A percentile compares a stretch with the other conserved stretches of the same genome.
These are phyloP conservation scores for Penicillium cataractarum DNA, from an alignment of 495 filamentous ascomycete species.

Conservation along the genomic window DNA sequence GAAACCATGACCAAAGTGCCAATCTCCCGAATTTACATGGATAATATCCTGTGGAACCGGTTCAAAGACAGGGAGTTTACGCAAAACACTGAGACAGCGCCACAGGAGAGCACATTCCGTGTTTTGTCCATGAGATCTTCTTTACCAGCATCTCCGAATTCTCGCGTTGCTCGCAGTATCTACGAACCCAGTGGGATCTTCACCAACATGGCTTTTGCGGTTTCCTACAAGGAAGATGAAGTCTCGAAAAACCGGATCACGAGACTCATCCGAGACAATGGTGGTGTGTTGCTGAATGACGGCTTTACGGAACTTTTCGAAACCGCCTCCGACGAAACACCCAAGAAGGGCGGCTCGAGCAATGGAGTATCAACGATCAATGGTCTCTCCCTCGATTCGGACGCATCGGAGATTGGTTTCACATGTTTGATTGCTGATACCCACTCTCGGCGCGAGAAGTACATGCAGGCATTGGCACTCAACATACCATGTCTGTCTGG, in stretches of 20 bases:
- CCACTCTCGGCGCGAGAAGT: constrained; percentile 88
- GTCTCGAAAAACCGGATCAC: constrained; percentile 55
- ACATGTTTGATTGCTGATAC: constrained; percentile 82
- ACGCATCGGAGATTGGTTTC: constrained; percentile 67
- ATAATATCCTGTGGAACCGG: constrained; percentile 53
- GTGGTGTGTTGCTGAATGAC: constrained; percentile 69
- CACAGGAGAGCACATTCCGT: constrained; percentile 31
- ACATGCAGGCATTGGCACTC: constrained; percentile 92
- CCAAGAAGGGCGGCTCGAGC: constrained; percentile 26
- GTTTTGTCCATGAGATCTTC: constrained; percentile 48
- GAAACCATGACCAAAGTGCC: constrained; percentile 49
- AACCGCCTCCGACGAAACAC: constrained; percentile 38
- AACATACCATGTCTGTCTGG: constrained; percentile 81
- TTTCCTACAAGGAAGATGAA: constrained; percentile 66
- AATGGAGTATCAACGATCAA: constrained; percentile 18
- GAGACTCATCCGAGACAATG: constrained; percentile 59
- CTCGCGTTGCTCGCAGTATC: constrained; percentile 44
- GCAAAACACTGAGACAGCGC: constrained; percentile 26
- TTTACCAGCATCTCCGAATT: constrained; percentile 47
- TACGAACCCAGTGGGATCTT: constrained; percentile 56
- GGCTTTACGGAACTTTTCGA: constrained; percentile 89
- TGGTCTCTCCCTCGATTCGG: constrained; percentile 50
- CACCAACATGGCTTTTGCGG: constrained; percentile 77
- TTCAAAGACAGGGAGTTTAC: constrained; percentile 50
- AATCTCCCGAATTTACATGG: constrained; percentile 51